These are phyloP conservation scores for Ciborinia camelliae DNA, from an alignment of 2,329 filamentous ascomycete species.

Conservation along the genomic window DNA sequence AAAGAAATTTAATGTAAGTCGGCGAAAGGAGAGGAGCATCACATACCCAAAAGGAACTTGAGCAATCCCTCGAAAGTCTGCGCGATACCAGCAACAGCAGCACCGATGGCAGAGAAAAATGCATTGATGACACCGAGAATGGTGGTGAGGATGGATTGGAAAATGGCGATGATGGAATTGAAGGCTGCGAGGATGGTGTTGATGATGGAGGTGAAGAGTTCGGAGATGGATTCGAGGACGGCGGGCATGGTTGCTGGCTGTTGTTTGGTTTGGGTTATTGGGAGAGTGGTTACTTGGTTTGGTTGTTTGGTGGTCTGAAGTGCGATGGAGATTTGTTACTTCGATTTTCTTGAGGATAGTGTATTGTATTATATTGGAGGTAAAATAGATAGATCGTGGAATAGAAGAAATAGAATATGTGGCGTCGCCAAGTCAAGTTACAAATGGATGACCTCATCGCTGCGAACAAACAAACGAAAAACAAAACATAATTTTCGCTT, in stretches of 20 bases:
- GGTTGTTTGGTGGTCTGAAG: neutral
- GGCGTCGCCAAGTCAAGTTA: neutral
- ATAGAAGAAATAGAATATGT: neutral
- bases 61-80: constrained; percentile 34
- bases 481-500: too few relatives aligned
- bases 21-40: neutral
- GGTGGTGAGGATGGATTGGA: constrained; percentile 31
- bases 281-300: neutral
- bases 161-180: constrained; percentile 32
- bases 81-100: constrained; percentile 29
- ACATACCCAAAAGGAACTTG: constrained; percentile 36
- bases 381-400: neutral
- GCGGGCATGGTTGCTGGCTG: constrained; percentile 32
- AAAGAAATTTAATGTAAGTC: neutral
- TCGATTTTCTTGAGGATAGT: neutral
- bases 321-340: neutral
- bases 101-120: constrained; percentile 27
- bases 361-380: neutral
- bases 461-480: neutral
- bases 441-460: constrained; percentile 1
- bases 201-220: constrained; percentile 33
- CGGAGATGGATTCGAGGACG: constrained; percentile 28
- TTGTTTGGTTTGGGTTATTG: constrained; percentile 1
- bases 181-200: constrained; percentile 29
- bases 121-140: constrained; percentile 30